Conservation (phyloP, 495 filamentous ascomycete species). For the Pyrenula massariospora region DNA sequence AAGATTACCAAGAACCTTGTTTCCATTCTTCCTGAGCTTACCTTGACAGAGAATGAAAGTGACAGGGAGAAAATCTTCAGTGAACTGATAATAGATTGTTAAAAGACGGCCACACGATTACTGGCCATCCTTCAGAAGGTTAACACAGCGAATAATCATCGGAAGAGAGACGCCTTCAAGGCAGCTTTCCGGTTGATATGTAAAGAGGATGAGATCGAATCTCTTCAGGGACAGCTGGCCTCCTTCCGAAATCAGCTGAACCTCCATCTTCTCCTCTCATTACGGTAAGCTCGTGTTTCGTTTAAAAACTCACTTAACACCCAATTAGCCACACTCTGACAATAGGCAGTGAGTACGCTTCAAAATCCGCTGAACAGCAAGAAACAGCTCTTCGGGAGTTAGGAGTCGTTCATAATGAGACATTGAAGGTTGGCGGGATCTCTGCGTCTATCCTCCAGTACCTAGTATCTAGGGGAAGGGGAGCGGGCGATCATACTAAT, state of each 20-base stretch:
- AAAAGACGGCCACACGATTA: slow-evolving; percentile 1
- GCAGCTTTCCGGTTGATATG: not conserved
- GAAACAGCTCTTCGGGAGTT: slow-evolving; percentile 2
- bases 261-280: slow-evolving; percentile 7
- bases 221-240: slow-evolving; percentile 12
- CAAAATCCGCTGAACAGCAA: slow-evolving; percentile 1
- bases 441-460: not conserved
- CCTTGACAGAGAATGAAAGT: too few species aligned
- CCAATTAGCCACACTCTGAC: too few species aligned
- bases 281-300: slow-evolving; percentile 4
- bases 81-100: slow-evolving; percentile 4
- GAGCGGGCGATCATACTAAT: too few species aligned
- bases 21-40: slow-evolving; percentile 10
- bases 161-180: slow-evolving; percentile 3
- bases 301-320: too few species aligned
- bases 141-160: not conserved
- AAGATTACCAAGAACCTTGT: slow-evolving; percentile 3
- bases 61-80: too few species aligned
- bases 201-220: slow-evolving; percentile 9
- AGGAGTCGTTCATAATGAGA: not conserved
- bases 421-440: not conserved
- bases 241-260: slow-evolving; percentile 9
- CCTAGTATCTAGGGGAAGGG: too few species aligned
- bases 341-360: not conserved
- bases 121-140: not conserved